A percentile compares a stretch with the other conserved stretches of the same genome.
Conservation (phyloP, 768 basidiomycete genomes). For the Termitomyces sp. region DNA sequence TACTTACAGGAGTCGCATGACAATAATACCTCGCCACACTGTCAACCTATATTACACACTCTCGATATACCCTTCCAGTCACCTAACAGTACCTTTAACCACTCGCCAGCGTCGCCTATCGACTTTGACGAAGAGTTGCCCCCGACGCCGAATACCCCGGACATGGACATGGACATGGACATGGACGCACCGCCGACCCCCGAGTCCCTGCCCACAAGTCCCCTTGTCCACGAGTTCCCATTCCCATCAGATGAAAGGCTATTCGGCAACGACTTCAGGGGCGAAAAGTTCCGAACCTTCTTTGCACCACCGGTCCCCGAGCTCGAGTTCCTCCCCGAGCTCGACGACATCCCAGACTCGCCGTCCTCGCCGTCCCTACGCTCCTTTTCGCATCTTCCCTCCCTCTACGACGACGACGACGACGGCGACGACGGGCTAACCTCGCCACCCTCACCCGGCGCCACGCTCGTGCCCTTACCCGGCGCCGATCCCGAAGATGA, state of each 20-base stretch:
- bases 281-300: not conserved
- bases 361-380: conserved; percentile 16
- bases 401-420: conserved; percentile 22
- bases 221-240: conserved; percentile 3
- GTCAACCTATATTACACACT: conserved; percentile 11
- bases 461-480: conserved; percentile 24
- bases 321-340: conserved; percentile 9
- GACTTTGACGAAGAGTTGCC: conserved; percentile 14
- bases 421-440: conserved; percentile 7
- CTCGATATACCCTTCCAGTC: conserved; percentile 12
- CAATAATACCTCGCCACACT: conserved; percentile 4
- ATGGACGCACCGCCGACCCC: conserved; percentile 19
- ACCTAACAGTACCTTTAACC: conserved; percentile 7
- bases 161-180: conserved; percentile 4
- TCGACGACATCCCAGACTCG: conserved; percentile 9
- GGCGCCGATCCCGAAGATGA: conserved; percentile 28
- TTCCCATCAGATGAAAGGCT: conserved; percentile 1
- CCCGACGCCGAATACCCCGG: conserved; percentile 16
- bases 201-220: conserved; percentile 12
- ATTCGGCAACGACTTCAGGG: not conserved
- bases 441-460: conserved; percentile 17
- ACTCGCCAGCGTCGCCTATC: conserved; percentile 6
- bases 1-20: conserved; percentile 4
- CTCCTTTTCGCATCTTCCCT: conserved; percentile 16
- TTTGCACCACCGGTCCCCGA: too few relatives aligned